Percentiles rank a stretch among this genome's conserved stretches.
These are phyloP conservation scores for Berberis thunbergii DNA, from an alignment of 164 flowering plant species.

Conservation along the genomic window DNA sequence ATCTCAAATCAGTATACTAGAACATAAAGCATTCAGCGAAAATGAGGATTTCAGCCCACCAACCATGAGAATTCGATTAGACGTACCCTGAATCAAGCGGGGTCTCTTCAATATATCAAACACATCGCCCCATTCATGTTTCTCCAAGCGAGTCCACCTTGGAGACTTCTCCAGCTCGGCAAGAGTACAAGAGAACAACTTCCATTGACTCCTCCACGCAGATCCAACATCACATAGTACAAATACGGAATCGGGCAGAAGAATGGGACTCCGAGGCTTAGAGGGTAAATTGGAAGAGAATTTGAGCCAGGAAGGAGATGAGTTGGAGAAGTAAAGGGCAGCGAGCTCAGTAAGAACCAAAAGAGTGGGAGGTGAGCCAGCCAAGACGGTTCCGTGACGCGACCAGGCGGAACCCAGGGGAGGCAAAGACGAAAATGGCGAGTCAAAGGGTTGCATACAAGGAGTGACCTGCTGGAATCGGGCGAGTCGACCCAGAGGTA, in stretches of 20 bases:
- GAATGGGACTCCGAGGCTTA: conserved; percentile 78
- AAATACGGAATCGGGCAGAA: conserved; percentile 38
- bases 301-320: conserved; percentile 42
- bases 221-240: conserved; percentile 82
- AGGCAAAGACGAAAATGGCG: conserved; percentile 47
- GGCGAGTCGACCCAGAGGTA: conserved; percentile 64
- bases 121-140: conserved; percentile 78
- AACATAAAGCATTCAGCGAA: conserved; percentile 58
- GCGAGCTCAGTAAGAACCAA: conserved; percentile 79
- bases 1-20: conserved; percentile 69
- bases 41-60: conserved; percentile 77
- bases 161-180: conserved; percentile 14
- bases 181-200: conserved; percentile 41
- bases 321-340: conserved; percentile 40
- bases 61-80: conserved; percentile 52
- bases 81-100: conserved; percentile 47
- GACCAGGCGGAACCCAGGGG: conserved; percentile 95
- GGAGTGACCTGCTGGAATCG: conserved; percentile 34
- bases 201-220: conserved; percentile 92
- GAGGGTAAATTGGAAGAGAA: conserved; percentile 74
- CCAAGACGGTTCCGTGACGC: conserved; percentile 77
- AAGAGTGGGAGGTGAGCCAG: conserved; percentile 36
- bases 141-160: conserved; percentile 59
- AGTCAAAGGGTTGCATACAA: conserved; percentile 76
- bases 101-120: conserved; percentile 87